phyloP scores from a whole-genome alignment of 371 early-diverging fungal genomes.

The Batrachochytrium dendrobatidis region DNA sequence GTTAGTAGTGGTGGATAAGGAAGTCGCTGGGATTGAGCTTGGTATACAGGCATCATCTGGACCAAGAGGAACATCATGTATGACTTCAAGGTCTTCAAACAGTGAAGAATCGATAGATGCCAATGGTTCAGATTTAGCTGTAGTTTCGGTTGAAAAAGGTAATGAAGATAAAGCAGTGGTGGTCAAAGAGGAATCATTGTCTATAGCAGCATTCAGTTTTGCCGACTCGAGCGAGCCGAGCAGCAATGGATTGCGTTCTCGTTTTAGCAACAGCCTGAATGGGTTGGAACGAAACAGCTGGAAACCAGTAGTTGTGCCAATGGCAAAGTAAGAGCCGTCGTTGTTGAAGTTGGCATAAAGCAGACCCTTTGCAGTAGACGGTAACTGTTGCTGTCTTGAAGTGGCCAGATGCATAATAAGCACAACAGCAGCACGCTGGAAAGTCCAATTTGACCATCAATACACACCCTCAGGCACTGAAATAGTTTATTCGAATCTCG shows the following conservation, averaged over 20 bases:
- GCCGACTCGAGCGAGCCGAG: not conserved
- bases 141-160: too few species aligned
- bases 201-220: not conserved
- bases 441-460: not conserved
- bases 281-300: slow-evolving; percentile 26
- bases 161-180: too few species aligned
- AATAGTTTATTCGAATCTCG: not conserved
- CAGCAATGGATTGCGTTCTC: slow-evolving; percentile 2
- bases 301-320: slow-evolving; percentile 25
- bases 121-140: not conserved
- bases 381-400: not conserved
- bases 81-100: not conserved
- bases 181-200: not conserved
- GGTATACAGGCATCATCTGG: not conserved
- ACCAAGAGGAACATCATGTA: not conserved
- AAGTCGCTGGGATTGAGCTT: not conserved
- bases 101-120: not conserved
- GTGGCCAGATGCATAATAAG: not conserved
- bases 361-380: slow-evolving; percentile 6
- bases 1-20: not conserved
- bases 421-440: not conserved
- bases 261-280: slow-evolving; percentile 7
- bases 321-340: slow-evolving; percentile 20
- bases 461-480: not conserved
- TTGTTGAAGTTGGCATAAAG: slow-evolving; percentile 20